A percentile compares a stretch with the other conserved stretches of the same genome.
These are phyloP conservation scores for Radiomyces spectabilis DNA, from an alignment of 192 early-diverging fungal species.

Conservation along the genomic window DNA sequence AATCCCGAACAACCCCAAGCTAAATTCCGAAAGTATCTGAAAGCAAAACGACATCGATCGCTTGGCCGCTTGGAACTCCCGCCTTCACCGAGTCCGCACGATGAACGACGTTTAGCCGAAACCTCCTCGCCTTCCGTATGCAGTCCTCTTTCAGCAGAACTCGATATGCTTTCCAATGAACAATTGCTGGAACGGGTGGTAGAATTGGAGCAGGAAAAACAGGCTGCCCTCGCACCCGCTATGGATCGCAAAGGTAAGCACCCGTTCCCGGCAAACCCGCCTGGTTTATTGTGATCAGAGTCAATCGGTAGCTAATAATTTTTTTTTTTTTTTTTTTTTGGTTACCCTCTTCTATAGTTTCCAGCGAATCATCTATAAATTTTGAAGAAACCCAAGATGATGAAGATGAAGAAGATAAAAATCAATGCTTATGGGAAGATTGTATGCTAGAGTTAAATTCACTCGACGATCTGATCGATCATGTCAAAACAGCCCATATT, in stretches of 20 bases:
- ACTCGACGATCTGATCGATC: constrained; percentile 37
- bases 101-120: background rate
- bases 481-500: constrained; percentile 43
- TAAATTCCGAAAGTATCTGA: constrained; percentile 1
- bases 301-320: background rate
- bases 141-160: background rate
- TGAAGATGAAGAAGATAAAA: constrained; percentile 15
- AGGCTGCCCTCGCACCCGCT: background rate
- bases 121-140: background rate
- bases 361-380: background rate
- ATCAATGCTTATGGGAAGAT: constrained; percentile 41
- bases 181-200: background rate
- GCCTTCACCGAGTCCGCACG: background rate
- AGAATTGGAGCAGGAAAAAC: background rate
- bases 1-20: background rate
- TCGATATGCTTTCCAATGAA: background rate
- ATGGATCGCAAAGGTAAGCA: background rate
- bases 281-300: background rate
- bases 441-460: constrained; percentile 34
- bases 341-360: background rate
- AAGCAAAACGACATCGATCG: constrained; percentile 1
- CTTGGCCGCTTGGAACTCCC: background rate
- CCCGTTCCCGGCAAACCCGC: background rate
- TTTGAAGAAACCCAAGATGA: background rate
- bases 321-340: no score